Base-by-base conservation (phyloP, 1,139 yeast genomes). In the Pichia sp. region DNA sequence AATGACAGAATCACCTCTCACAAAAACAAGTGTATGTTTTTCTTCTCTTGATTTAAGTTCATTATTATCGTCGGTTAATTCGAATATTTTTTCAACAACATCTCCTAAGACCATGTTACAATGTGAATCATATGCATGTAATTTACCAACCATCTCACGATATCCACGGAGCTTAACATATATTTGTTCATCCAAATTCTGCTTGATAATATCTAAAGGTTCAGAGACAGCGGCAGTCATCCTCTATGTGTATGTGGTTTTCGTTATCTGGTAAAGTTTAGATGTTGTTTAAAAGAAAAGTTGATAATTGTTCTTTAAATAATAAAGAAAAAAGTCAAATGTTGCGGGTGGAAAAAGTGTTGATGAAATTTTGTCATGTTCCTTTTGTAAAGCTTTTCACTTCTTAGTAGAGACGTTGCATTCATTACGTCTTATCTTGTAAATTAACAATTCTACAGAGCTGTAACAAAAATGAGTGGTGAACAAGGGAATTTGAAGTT, bases 41-140 rank as follows among this genome's bases (percentile, higher is more conserved):
- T 86, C 87, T 41, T 82, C 84, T 28, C 66, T 67, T 8, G 76
- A 67, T 67, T 64, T 68, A 39, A 74, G 62, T 25, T 73, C 74
- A 9, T 72, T 66, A 5, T 66, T 75, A 5, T 64, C 72, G 18
- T 74, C 81, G 38, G 73, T 77, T 37, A 79, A 63, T 37, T 73
- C 73, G 62, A 79, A 86, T 45, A 90, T 81, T 8, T 86, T 86
- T 64, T 92, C 99, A 53, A 77, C 78, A 4, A 96, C 97, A 59
- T 94, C 96, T 60, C 97, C 89, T 58, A 92, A 76, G 40, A 92
- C 96, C 77, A 94, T 81, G 66, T 94, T 92, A 68, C 97, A 92
- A 68, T 92, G 97, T 44, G 95, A 86, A 67, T 92, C 97, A 67
- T 87, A 92, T 1, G 96, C 97, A 65, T 92, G 98, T 50, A 94